Evolutionary conservation across 495 filamentous ascomycete genomes (phyloP), one percentile per base, ranked within the genome.

Genomic region (Xylaria venustula): DNA sequence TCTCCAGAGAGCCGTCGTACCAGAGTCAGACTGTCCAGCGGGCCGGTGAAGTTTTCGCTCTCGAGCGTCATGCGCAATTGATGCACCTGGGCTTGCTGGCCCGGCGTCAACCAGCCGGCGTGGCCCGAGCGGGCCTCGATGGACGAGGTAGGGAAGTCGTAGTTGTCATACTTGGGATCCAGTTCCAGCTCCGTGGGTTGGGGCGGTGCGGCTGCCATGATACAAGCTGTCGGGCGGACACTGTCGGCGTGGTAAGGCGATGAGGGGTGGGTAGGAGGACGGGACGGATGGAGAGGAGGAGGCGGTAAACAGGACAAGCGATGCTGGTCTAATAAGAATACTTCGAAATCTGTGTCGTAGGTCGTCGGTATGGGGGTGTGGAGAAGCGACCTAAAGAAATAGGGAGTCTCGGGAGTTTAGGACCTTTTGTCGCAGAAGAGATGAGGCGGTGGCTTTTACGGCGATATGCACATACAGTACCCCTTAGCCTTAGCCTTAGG

Each of bases 101-200:
- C 84, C 34, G 83, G 80, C 25, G 90, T 96, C 67, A 93, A 90
- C 73, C 93, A 86, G 68, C 94, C 94, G 57, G 94, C 88, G 73
- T 97, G 94, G 46, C 94, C 94, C 63, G 78, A 76, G 66, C 87
- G 83, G 11, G 80, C 67, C 47, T 83, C 81, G 40, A 90, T 86
- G 44, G 88, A 85, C 23, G 82, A 92, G 53, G 87, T 93, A 52
- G 94, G 94, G 78, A 81, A 98, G 71, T 97, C 93, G 79, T 96
- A 97, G 78, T 93, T 76, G 76, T 98, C 93, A 81, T 97, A 97
- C 76, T 96, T 97, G 66, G 90, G 81, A 73, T 96, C 89, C 55
- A 86, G 79, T 71, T 87, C 77, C 73, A 90, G 75, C 62, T 70
- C 30, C 5, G 30, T 66, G 36, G 59, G 63, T 58, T 52, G 49